These are phyloP conservation scores for Candida sithepensis DNA, from an alignment of 805 yeast species.

Conservation along the genomic window DNA sequence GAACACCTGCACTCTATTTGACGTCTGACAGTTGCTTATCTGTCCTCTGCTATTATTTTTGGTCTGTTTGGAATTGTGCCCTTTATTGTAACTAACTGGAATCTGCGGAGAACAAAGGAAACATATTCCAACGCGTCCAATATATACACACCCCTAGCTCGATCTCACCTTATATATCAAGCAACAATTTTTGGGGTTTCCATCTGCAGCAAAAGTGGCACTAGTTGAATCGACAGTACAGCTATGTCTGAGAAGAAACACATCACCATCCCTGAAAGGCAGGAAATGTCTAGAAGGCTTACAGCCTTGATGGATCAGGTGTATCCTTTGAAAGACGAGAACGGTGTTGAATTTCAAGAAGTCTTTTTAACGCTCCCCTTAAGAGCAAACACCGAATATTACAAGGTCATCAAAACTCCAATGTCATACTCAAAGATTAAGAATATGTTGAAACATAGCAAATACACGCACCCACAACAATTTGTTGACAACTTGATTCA, in stretches of 20 bases:
- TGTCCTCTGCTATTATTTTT: too few relatives aligned
- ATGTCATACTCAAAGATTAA: conserved; percentile 73
- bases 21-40: too few relatives aligned
- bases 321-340: conserved; percentile 24
- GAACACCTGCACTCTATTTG: too few relatives aligned
- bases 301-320: conserved; percentile 17
- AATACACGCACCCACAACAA: conserved; percentile 59
- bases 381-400: conserved; percentile 73
- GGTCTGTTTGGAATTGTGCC: too few relatives aligned
- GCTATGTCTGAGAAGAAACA: conserved; percentile 7
- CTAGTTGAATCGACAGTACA: not conserved
- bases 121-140: not conserved
- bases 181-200: too few relatives aligned
- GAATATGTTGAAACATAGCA: conserved; percentile 48
- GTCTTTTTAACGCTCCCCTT: conserved; percentile 70
- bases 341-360: conserved; percentile 29
- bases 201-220: too few relatives aligned
- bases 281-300: conserved; percentile 15
- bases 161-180: too few relatives aligned
- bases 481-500: conserved; percentile 78
- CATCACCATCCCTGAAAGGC: conserved; percentile 17
- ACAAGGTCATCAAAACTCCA: conserved; percentile 74
- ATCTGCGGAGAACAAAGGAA: too few relatives aligned
- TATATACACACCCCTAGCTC: not conserved
- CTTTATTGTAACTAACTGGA: too few relatives aligned